These are phyloP conservation scores for Zoysia pacifica DNA, from an alignment of 176 grass and related monocot genomes.

Conservation along the genomic window DNA sequence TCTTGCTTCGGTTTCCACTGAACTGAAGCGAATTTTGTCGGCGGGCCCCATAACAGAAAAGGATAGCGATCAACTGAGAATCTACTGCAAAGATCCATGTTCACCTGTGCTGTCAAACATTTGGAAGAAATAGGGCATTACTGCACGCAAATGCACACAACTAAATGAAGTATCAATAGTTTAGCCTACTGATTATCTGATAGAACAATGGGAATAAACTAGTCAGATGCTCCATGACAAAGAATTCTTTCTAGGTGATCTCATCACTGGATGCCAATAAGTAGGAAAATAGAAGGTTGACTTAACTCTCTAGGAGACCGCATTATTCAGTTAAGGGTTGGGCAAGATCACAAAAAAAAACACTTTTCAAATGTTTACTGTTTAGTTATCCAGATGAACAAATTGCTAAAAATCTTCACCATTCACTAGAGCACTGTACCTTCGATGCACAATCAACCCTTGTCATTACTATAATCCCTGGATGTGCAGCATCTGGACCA, in stretches of 20 bases:
- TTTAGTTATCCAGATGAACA: neutral
- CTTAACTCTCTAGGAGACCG: neutral
- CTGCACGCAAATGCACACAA: constrained; percentile 29
- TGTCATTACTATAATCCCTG: constrained; percentile 80
- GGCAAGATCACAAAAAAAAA: neutral
- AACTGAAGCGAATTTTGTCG: constrained; percentile 61
- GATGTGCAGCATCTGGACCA: constrained; percentile 81
- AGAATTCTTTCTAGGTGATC: constrained; percentile 7
- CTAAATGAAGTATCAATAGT: constrained; percentile 13
- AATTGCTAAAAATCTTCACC: constrained; percentile 16
- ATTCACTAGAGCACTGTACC: constrained; percentile 54
- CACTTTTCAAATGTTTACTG: neutral
- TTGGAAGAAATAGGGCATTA: constrained; percentile 52
- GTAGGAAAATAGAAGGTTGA: neutral
- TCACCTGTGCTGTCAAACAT: constrained; percentile 89
- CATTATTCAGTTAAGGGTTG: neutral
- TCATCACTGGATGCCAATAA: neutral
- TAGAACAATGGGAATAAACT: neutral
- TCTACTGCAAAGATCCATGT: constrained; percentile 74
- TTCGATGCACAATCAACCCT: constrained; percentile 94
- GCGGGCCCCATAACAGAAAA: constrained; percentile 85
- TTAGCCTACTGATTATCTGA: neutral
- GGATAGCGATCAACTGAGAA: constrained; percentile 89
- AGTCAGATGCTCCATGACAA: neutral
- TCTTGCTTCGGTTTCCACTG: constrained; percentile 85